Evolutionary conservation across 129 eudicot species (phyloP), one percentile per base, ranked within the genome.

Genomic region (Flaveria ramosissima): DNA sequence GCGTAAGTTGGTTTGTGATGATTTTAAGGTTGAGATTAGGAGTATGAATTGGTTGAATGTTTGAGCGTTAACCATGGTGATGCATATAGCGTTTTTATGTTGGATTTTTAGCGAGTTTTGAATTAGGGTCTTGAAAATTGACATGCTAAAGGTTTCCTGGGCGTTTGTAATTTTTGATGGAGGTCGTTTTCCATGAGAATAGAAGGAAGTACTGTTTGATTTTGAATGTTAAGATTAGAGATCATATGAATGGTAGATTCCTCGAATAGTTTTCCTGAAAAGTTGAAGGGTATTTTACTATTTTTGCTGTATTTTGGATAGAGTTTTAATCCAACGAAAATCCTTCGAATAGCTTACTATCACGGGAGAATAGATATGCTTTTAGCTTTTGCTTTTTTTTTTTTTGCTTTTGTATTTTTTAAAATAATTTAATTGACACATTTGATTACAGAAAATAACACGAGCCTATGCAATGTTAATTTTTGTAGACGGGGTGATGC

Each of bases 101-200:
- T 36, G 68, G 3, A 46, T 64, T 63, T 36, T 26, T n/a, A 26
- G 52, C 7, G 39, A 27, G 2, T 72, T 50, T n/a, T 62, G 51
- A 64, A 32, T 53, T 79, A 48, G 48, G 78, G 68, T 52, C 64
- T 39, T 19, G 23, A 39, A 71, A 21, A 6, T 14, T 71, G 72
- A 64, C 57, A 1, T 61, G 7, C 5, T 30, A 4, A 30, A 30
- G 0, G 36, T 30, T 30, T 30, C 4, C 4, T 30, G 6, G 6
- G 0, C 36, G 36, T 4, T 30, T 30, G 0, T 30, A 30, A 3
- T 30, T 30, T 30, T 32, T 6, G 0, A 36, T 36, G 41, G 41
- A 36, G 6, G 8, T 36, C 41, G 41, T 36, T 32, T 32, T 32
- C 7, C 39, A 5, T 32, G 39, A 19, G 55, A 23, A 59, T 21